Evolutionary conservation across 2,329 filamentous ascomycete genomes (phyloP).

Genomic region (Penicillium aurantiogriseum): DNA sequence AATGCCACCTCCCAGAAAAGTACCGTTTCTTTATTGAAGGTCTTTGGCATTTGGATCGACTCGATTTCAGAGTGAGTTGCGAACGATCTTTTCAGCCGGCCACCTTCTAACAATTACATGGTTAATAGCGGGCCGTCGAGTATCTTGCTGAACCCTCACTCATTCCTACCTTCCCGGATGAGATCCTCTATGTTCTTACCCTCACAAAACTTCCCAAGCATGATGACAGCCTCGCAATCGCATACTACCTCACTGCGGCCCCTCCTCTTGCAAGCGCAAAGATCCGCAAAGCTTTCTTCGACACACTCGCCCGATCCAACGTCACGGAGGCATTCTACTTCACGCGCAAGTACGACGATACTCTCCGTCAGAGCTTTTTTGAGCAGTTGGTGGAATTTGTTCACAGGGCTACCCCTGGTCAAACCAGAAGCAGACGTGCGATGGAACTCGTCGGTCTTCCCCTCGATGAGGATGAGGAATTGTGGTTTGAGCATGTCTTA

Average conservation of each 20-base stretch:
- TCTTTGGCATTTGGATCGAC: slow-evolving; percentile 74
- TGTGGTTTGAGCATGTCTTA: slow-evolving; percentile 70
- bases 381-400: slow-evolving; percentile 63
- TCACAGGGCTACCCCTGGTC: slow-evolving; percentile 44
- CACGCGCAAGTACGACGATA: slow-evolving; percentile 62
- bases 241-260: slow-evolving; percentile 74
- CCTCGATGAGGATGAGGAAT: slow-evolving; percentile 67
- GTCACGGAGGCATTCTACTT: slow-evolving; percentile 74
- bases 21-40: slow-evolving; percentile 81
- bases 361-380: slow-evolving; percentile 64
- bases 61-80: slow-evolving; percentile 60
- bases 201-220: slow-evolving; percentile 55
- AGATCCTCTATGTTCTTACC: slow-evolving; percentile 71
- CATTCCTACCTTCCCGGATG: slow-evolving; percentile 76
- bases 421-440: slow-evolving; percentile 54
- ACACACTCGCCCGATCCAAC: slow-evolving; percentile 64
- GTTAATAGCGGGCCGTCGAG: slow-evolving; percentile 62
- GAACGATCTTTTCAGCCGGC: background rate
- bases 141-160: slow-evolving; percentile 77
- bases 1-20: slow-evolving; percentile 67
- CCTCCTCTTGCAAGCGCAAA: slow-evolving; percentile 66
- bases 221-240: slow-evolving; percentile 66
- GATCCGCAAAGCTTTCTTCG: slow-evolving; percentile 66
- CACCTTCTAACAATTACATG: background rate
- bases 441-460: slow-evolving; percentile 72